phyloP scores from a whole-genome alignment of 1,284 basidiomycete genomes.

The Cryptococcus sp. region DNA sequence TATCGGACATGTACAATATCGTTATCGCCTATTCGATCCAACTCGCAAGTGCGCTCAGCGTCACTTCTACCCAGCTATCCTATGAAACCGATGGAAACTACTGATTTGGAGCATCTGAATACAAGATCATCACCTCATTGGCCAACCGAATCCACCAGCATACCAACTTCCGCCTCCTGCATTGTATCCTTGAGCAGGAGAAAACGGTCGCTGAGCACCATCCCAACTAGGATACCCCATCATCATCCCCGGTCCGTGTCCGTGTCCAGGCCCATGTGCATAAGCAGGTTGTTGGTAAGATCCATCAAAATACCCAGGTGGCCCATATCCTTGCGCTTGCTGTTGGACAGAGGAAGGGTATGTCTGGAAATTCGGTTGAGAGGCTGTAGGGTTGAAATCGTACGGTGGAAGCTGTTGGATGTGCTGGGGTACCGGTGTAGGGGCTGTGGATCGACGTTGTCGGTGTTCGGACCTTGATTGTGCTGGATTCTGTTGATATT shows the following conservation, averaged over 20 bases:
- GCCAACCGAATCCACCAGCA: constrained; percentile 10
- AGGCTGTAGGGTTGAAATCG: not conserved
- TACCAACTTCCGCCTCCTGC: constrained; percentile 11
- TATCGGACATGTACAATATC: constrained; percentile 11
- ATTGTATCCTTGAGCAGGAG: not conserved
- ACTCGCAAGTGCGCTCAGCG: not conserved
- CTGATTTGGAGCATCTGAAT: not conserved
- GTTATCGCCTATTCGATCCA: not conserved
- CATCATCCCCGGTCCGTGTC: not conserved
- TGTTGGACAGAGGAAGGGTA: not conserved
- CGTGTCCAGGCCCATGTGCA: not conserved
- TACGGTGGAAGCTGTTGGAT: not conserved
- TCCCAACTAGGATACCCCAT: not conserved
- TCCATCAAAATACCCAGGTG: not conserved
- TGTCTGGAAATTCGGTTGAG: not conserved
- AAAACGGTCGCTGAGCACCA: constrained; percentile 1
- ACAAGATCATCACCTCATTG: constrained; percentile 7
- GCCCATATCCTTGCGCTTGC: not conserved
- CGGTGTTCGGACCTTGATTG: not conserved
- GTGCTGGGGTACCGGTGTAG: not conserved
- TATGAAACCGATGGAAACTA: not conserved
- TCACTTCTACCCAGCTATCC: not conserved
- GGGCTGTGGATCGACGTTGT: not conserved
- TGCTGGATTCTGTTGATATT: not conserved
- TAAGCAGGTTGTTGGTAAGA: not conserved